Evolutionary conservation across 805 yeast species (phyloP), one percentile per base, ranked within the genome.

Genomic region (Teunomyces pallodes): DNA sequence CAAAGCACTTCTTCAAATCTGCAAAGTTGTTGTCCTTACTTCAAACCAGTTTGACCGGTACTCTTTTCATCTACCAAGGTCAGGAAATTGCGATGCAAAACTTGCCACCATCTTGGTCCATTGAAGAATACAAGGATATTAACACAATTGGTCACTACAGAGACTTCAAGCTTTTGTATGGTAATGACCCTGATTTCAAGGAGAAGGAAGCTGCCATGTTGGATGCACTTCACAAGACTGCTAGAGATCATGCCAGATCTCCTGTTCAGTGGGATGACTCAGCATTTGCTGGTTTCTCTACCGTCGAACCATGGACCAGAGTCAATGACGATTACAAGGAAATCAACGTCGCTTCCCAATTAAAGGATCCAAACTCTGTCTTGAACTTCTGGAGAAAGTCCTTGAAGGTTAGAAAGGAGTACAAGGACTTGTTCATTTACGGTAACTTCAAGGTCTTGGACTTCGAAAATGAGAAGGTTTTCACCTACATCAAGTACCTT

Each of bases 61-160:
- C 85, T 10, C 61, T 79, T 46, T 81, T 70, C 62, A 64, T 81
- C 35, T 81, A 80, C 62, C 84, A 81, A 62, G 86, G 85, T 45
- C 86, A 81, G 60, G 86, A 81, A 55, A 65, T 81, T 51, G 85
- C 82, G 30, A 76, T 75, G 77, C 71, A 72, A 46, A 81, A 81
- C 57, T 61, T 79, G 28, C 70, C 79, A 17, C 56, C 64, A 45
- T 57, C 59, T 36, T 79, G 82, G 82, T 66, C 69, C 16, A 64
- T 79, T 46, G 67, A 65, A 14, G 80, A 79, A 56, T 81, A 79
- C 62, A 61, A 67, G 52, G 86, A 81, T 56, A 72, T 81, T 50
- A 74, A 75, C 52, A 66, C 78, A 39, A 60, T 70, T 53, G 75
- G 74, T 58, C 69, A 72, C 58, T 73, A 68, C 62, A 60, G 64